Base-by-base conservation (phyloP, 2,329 filamentous ascomycete species). In the Chrysoporthe deuterocubensis region DNA sequence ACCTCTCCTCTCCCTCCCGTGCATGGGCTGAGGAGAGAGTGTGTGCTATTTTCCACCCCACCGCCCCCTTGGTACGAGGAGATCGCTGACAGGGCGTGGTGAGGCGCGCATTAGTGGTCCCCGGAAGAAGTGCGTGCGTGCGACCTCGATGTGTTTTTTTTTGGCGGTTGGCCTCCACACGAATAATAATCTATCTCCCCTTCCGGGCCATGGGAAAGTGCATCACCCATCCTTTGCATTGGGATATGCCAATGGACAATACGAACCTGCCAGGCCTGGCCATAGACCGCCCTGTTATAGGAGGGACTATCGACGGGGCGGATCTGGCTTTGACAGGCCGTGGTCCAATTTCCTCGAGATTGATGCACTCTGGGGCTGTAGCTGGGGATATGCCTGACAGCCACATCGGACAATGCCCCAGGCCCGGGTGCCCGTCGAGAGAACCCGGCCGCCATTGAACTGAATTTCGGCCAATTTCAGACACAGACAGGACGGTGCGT, bases 321-420 rank as follows among this genome's bases (percentile, higher is more conserved):
- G 32, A 14, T 34, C 11, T 54, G 46, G 50, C 48, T 37, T 37
- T 56, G 64, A 61, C 48, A 57, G 44, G 61, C 52, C 57, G 58
- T 63, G 44, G 44, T 62, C 67, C 52, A 59, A 69, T 67, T 42
- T 64, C 48, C n/a, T 57, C 18, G 57, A 67, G 61, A 67, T 69
- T 62, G 62, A 65, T 69, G 57, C 62, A 69, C 50, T 26, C 50
- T 21, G 32, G 26, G 11, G 11, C 46, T 46, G 42, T 64, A 58
- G 56, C 68, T 61, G 43, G 68, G 68, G 66, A 68, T 43, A 70
- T 70, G 68, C 68, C 56, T 64, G 66, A 60, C 32, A 11, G 32
- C n/a, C 16, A n/a, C 46, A 26, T 63, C 64, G 64, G 60, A 54
- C 13, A 34, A 26, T 43, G 44, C n/a, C 42, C 14, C 58, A 26